A percentile compares a stretch with the other conserved stretches of the same genome.
Conservation (phyloP, 2,329 filamentous ascomycete species). For the Rhinocladiella similis region DNA sequence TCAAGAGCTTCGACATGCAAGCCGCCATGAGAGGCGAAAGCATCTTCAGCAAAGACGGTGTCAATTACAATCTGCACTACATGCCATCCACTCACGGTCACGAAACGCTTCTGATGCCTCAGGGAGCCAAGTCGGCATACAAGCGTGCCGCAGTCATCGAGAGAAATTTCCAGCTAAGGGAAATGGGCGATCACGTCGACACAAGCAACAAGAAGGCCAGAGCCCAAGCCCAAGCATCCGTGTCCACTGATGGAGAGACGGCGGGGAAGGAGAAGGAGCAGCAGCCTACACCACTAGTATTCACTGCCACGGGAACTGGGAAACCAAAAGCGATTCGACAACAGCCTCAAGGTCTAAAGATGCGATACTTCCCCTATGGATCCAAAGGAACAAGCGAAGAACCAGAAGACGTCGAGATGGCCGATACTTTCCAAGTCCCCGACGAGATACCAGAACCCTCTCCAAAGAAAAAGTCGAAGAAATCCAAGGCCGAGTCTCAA, state of each 20-base stretch:
- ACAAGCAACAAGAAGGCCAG: background rate
- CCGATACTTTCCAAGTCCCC: slow-evolving; percentile 10
- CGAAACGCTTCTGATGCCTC: slow-evolving; percentile 38
- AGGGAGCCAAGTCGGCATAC: slow-evolving; percentile 29
- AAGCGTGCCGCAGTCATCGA: slow-evolving; percentile 21
- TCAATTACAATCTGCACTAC: slow-evolving; percentile 31
- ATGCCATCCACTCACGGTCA: slow-evolving; percentile 15
- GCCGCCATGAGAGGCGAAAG: slow-evolving; percentile 43
- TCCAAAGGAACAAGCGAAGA: slow-evolving; percentile 1
- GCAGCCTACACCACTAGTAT: background rate
- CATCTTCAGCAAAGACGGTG: slow-evolving; percentile 43
- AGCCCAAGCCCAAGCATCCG: slow-evolving; percentile 4
- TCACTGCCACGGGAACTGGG: slow-evolving; percentile 24
- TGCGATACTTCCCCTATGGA: slow-evolving; percentile 47
- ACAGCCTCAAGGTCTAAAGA: slow-evolving; percentile 44
- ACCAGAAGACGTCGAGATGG: slow-evolving; percentile 17
- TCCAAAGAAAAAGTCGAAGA: background rate
- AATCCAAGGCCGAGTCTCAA: background rate
- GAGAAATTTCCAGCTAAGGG: slow-evolving; percentile 28
- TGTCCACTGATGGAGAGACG: background rate
- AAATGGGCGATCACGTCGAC: slow-evolving; percentile 1
- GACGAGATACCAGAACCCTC: slow-evolving; percentile 3
- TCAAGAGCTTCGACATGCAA: slow-evolving; percentile 46
- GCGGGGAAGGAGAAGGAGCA: too few relatives aligned
- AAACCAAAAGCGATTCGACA: slow-evolving; percentile 38